Base-by-base conservation (phyloP, 208 protist genomes). In the Trypanosoma conorhini region DNA sequence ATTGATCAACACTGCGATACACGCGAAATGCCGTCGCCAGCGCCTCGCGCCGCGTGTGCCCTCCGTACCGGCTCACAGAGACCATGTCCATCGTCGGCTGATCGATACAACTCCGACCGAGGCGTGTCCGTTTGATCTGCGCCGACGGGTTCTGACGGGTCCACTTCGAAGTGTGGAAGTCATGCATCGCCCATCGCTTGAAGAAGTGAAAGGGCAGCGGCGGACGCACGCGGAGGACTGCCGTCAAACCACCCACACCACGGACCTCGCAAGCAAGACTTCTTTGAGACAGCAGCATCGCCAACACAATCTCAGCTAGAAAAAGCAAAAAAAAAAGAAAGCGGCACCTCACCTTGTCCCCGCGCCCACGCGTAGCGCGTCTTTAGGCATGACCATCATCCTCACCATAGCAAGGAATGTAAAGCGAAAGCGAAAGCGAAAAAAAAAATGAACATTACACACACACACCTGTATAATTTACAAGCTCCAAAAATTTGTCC, bases 11-110 rank as follows among this genome's bases (percentile, higher is more conserved):
- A 30, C 72, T 77, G 19, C 72, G 57, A 46, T 77, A 77, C 40
- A 51, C 31, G 56, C 72, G 72, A 62, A 77, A 77, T 12, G 65
- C 65, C 59, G 42, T 66, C 28, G 26, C 72, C 8, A 77, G 22
- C 17, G 35, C n/a, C 51, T 69, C 72, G 4, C 65, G 72, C 54
- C 67, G 31, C 35, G 30, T 31, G 40, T 77, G 44, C 28, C 72
- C 72, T 31, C 72, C 72, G 38, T 77, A 77, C 13, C 65, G 64
- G 54, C 52, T 77, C 1, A 77, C 72, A 51, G 72, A 77, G 3
- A 71, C 48, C 72, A 77, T 77, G n/a, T 72, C 59, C 48, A 77
- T 72, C 17, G 50, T 72, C 55, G 72, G 72, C 51, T 65, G 3
- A 40, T 77, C 72, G 24, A 72, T 67, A 57, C 65, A 67, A 24